Conservation (phyloP, 75 land plant species). For the Cryptomeria japonica region DNA sequence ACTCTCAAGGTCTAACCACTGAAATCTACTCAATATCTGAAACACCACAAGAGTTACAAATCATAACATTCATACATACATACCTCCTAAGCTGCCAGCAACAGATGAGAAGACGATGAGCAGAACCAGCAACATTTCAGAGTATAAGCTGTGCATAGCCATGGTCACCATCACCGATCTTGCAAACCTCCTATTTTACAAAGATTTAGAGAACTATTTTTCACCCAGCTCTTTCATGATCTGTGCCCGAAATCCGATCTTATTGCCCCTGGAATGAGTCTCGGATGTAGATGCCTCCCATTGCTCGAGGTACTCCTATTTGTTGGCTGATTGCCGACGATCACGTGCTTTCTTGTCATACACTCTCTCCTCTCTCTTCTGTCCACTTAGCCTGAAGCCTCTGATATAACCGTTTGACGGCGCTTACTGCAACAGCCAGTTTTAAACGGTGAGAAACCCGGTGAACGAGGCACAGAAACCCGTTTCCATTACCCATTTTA, state of each 20-base stretch:
- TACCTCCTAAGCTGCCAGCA: background rate
- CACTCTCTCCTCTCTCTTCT: background rate
- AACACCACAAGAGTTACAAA: background rate
- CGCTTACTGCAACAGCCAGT: background rate
- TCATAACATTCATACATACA: background rate
- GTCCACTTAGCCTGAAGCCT: background rate
- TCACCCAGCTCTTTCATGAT: no score
- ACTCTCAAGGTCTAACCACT: background rate
- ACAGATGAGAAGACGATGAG: background rate
- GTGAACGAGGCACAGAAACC: background rate
- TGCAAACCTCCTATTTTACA: no score
- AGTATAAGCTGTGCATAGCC: background rate
- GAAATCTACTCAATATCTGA: background rate
- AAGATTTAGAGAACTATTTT: no score
- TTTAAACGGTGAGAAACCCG: background rate
- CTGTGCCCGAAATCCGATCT: no score
- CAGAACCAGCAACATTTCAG: background rate
- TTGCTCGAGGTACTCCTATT: no score
- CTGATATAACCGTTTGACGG: background rate
- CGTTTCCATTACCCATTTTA: background rate
- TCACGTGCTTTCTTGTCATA: background rate
- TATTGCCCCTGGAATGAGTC: no score
- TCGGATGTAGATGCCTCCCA: no score
- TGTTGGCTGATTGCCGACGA: no score
- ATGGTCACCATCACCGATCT: background rate